Evolutionary conservation across 2,329 filamentous ascomycete species (phyloP), one percentile per base, ranked within the genome.

Genomic region (Alternaria metachromatica): DNA sequence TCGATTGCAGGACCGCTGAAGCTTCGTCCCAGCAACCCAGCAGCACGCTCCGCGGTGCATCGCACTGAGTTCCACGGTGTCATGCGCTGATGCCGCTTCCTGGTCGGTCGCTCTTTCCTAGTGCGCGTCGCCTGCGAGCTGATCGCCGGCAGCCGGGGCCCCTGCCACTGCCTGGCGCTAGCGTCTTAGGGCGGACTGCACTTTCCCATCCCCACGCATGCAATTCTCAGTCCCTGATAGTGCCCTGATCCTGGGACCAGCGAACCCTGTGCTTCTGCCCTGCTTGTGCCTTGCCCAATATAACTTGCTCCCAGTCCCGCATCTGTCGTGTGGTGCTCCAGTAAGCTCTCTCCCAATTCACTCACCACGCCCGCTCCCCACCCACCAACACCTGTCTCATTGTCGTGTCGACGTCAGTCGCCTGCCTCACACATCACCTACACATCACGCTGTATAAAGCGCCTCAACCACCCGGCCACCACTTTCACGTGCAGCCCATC

Each of bases 401-500:
- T 54, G 33, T 43, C 20, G 18, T 37, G 26, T 58, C 51, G 28
- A 50, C 45, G 56, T 51, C 58, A 58, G 41, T 53, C 20, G 30
- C 55, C 30, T 46, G n/a, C 37, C 44, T 45, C 46, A 33, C 23
- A 15, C 30, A 25, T 41, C 28, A 53, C 41, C 6, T 15, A 18
- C 37, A 44, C 46, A 28, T 50, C 44, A 59, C 60, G 0, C 45
- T 37, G 21, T n/a, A 48, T 23, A 62, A 44, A 55, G 18, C 21
- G 37, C 37, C 55, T 28, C 20, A 56, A 33, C 49, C 28, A 44
- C 49, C 48, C 44, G 33, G 54, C 60, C 44, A 51, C 15, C 30
- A 26, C 63, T 33, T 67, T 73, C 71, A 71, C 73, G 71, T 74
- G 73, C 51, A 62, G 63, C 65, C 59, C 63, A 41, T 23, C 55